These are phyloP conservation scores for Chytridiales sp. DNA, from an alignment of 371 early-diverging fungal species.

Conservation along the genomic window DNA sequence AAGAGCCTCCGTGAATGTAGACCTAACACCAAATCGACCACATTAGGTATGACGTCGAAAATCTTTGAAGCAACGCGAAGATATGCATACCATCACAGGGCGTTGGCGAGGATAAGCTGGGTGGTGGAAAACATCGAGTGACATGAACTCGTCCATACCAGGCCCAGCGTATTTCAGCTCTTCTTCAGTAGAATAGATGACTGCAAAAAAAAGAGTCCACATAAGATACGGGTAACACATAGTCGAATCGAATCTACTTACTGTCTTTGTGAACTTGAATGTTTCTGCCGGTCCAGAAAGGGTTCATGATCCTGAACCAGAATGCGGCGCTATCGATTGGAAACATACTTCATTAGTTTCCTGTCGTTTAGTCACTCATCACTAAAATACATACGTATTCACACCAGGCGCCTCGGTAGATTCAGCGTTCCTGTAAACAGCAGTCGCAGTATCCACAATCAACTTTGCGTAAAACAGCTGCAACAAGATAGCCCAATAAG, in stretches of 20 bases:
- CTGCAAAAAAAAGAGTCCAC: constrained; percentile 25
- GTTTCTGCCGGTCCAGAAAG: constrained; percentile 44
- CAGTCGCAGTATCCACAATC: constrained; percentile 31
- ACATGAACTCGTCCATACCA: constrained; percentile 42
- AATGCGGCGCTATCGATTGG: constrained; percentile 24
- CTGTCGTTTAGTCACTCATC: neutral
- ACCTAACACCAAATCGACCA: constrained; percentile 28
- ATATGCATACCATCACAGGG: constrained; percentile 51
- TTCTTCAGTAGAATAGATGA: constrained; percentile 54
- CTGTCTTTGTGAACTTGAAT: constrained; percentile 53
- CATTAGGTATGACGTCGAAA: neutral
- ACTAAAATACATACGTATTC: constrained; percentile 18
- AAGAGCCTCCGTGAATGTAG: constrained; percentile 63
- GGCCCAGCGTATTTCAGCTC: constrained; percentile 50
- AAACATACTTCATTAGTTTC: neutral
- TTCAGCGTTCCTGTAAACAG: constrained; percentile 19
- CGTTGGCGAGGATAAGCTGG: constrained; percentile 30
- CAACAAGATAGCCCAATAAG: constrained; percentile 32
- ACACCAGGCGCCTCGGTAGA: constrained; percentile 33
- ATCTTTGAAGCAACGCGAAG: neutral
- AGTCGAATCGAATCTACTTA: constrained; percentile 31
- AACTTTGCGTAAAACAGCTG: constrained; percentile 32
- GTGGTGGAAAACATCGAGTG: constrained; percentile 48
- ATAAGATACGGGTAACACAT: too few species aligned
- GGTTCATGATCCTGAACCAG: constrained; percentile 50